Evolutionary conservation across 352 stramenopile genomes (phyloP).

Genomic region (Pythium utonaiense): DNA sequence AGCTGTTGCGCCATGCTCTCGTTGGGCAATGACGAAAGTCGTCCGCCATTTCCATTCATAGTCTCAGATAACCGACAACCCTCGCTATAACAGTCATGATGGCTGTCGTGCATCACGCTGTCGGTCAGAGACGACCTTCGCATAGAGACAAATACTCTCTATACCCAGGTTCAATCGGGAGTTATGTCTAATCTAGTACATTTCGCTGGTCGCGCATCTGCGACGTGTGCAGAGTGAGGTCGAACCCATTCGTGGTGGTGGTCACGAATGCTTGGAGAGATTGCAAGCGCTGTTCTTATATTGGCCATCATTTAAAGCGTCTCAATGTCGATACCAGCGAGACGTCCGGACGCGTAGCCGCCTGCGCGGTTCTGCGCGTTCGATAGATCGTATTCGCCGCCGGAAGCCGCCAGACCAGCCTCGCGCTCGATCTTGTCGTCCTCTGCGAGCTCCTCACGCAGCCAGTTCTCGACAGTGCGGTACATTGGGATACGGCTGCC

Average conservation of each 20-base stretch:
- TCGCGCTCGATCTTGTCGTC: conserved; percentile 71
- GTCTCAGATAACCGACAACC: neutral
- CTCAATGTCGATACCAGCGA: conserved; percentile 55
- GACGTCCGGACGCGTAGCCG: conserved; percentile 64
- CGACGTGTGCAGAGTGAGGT: too few relatives aligned
- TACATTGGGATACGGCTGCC: conserved; percentile 87
- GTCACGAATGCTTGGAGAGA: too few relatives aligned
- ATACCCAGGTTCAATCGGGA: too few relatives aligned
- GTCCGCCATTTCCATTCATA: neutral
- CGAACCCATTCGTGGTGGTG: too few relatives aligned
- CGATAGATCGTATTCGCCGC: conserved; percentile 41
- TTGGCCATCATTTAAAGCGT: conserved; percentile 7
- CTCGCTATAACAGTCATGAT: too few relatives aligned
- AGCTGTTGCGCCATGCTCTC: neutral
- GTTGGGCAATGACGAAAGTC: neutral
- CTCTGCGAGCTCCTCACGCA: conserved; percentile 88
- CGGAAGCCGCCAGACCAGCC: conserved; percentile 28
- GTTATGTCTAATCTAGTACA: too few relatives aligned
- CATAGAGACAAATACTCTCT: too few relatives aligned
- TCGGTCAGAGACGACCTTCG: too few relatives aligned
- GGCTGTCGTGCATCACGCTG: too few relatives aligned
- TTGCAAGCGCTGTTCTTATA: too few relatives aligned
- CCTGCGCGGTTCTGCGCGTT: conserved; percentile 77
- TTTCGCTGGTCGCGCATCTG: too few relatives aligned
- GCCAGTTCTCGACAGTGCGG: conserved; percentile 89